Base-by-base conservation (phyloP, 192 early-diverging fungal genomes). In the Coemansia sp. region DNA sequence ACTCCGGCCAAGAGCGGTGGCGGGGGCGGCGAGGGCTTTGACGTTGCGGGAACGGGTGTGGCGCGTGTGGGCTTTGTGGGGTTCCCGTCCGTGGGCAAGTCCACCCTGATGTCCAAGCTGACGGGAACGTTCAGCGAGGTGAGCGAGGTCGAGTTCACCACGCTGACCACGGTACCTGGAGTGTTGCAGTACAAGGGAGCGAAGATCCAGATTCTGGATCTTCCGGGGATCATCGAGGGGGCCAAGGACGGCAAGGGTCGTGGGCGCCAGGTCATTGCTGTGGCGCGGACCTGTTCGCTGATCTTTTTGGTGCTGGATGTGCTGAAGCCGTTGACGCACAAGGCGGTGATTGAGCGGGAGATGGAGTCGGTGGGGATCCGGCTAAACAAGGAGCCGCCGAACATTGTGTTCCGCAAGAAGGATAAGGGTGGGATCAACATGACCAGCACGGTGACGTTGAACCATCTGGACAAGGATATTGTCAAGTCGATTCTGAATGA, bases 231-330 rank as follows among this genome's bases (percentile, higher is more conserved):
- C 73, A 94, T 96, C 40, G 91, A 96, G 74, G 96, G 93, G 49
- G 96, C 96, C 37, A 96, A 95, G 79, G 94, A 99, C 69, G 96
- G 96, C 55, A 96, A 96, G 73, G 96, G 96, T 74, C 90, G 96
- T 78, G 96, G 94, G 50, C 78, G 78, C 17, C 90, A 95, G 78
- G 92, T 95, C 54, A 91, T 95, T 76, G 87, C 89, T 20, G 95
- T 99, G 5, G 96, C 96, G 0, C 89, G 96, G 38, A 99, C 96
- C 0, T 96, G 94, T 63, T 94, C 92, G 18, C 77, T 96, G 21
- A 96, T 99, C 54, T 96, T 92, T 67, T 85, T 99, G 48, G 91
- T 94, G 10, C 66, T 99, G 35, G 96, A 99, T 66, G 96, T 96
- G 33, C 79, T 99, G 19, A 99, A 99, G 68, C 92, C 96, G 6